These are phyloP conservation scores for Lichtheimia hyalospora DNA, from an alignment of 371 early-diverging fungal genomes.

Conservation along the genomic window DNA sequence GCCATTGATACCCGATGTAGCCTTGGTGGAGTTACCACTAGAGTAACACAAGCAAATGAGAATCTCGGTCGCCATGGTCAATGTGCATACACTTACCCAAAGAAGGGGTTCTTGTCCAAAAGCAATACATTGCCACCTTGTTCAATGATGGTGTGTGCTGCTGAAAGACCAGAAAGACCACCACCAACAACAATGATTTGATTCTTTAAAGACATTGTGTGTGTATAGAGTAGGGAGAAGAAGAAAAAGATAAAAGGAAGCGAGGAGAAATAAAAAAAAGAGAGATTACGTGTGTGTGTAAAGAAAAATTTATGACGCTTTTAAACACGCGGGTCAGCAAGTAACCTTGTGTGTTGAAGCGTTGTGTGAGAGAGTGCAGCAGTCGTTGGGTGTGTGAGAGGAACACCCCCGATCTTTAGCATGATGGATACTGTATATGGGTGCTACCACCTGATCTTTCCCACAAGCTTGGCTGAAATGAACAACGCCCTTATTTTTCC, in stretches of 20 bases:
- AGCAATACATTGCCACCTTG: conserved; percentile 85
- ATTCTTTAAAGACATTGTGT: conserved; percentile 39
- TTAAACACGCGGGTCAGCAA: conserved; percentile 5
- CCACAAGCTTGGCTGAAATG: conserved; percentile 4
- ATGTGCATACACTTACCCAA: conserved; percentile 54
- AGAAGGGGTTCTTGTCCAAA: conserved; percentile 88
- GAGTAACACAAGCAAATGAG: conserved; percentile 9
- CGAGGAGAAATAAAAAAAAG: conserved; percentile 8
- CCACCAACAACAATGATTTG: conserved; percentile 91
- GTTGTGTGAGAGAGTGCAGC: too few species aligned
- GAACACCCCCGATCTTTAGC: conserved; percentile 9
- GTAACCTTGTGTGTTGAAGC: not conserved
- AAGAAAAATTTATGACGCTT: not conserved
- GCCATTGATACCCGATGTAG: conserved; percentile 98
- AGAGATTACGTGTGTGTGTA: conserved; percentile 7
- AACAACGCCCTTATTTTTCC: conserved; percentile 5
- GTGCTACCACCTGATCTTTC: conserved; percentile 16
- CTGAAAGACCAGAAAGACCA: conserved; percentile 88
- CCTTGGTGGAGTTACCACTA: conserved; percentile 92
- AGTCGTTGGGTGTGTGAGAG: too few species aligned
- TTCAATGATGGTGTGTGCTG: conserved; percentile 85
- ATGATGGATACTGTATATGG: not conserved
- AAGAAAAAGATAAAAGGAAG: conserved; percentile 6
- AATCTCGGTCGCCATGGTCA: not conserved
- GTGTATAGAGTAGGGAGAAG: conserved; percentile 6